phyloP scores from a whole-genome alignment of 108 stramenopile genomes.

The Nannochloropsis granulata region DNA sequence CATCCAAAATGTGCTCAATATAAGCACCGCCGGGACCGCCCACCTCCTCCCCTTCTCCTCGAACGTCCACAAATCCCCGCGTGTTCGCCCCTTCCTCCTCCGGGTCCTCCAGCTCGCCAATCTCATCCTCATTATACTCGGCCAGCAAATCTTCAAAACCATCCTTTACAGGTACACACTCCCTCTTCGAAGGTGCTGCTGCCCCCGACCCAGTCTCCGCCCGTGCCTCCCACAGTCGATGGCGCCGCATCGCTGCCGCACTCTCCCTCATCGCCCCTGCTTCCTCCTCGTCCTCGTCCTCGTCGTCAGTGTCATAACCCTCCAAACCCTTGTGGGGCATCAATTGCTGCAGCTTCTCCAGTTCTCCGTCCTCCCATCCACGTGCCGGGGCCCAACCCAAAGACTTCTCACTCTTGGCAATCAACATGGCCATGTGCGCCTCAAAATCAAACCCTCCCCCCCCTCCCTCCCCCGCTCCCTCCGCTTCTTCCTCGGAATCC shows the following conservation, averaged over 20 bases:
- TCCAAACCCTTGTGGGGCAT: conserved; percentile 15
- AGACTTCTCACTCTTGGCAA: conserved; percentile 54
- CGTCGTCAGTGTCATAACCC: conserved; percentile 25
- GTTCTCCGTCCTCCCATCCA: neutral
- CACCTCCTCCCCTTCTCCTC: neutral
- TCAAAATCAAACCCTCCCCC: conserved; percentile 73
- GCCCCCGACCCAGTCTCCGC: no score
- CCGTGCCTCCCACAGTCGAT: no score
- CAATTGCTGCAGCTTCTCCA: neutral
- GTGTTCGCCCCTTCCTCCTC: neutral
- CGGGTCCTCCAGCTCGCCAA: neutral
- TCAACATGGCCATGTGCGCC: conserved; percentile 65
- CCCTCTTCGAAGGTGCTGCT: no score
- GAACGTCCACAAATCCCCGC: neutral
- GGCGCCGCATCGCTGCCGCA: no score
- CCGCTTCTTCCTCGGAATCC: conserved; percentile 4
- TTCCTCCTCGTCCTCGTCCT: neutral
- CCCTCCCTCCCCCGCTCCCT: conserved; percentile 18
- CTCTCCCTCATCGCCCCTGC: no score
- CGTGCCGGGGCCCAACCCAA: neutral
- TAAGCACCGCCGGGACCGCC: neutral
- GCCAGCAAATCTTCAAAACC: conserved; percentile 34
- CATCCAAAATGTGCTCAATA: neutral
- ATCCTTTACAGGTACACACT: neutral
- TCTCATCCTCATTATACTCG: neutral